Percentiles rank a stretch among this genome's conserved stretches.
Conservation (phyloP, 345 rosid species). For the Hypericum perforatum region DNA sequence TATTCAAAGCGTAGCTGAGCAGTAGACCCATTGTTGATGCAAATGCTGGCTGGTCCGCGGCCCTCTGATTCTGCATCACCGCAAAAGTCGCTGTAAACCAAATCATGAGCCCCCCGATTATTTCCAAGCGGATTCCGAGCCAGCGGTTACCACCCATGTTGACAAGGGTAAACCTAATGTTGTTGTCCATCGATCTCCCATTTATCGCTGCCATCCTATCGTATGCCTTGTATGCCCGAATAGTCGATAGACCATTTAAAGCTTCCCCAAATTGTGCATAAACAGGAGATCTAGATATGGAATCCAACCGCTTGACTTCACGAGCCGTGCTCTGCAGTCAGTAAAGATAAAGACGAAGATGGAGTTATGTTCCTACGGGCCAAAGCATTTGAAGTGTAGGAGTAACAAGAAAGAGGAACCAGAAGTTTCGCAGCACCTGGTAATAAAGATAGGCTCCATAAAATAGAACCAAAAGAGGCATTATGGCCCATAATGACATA, state of each 20-base stretch:
- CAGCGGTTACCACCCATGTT: conserved; percentile 94
- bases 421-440: conserved; percentile 44
- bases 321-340: conserved; percentile 80
- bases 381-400: neutral
- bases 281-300: conserved; percentile 88
- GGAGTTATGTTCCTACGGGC: no score
- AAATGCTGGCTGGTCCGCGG: conserved; percentile 75
- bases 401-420: conserved; percentile 2
- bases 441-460: conserved; percentile 85
- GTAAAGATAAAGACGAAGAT: conserved; percentile 9
- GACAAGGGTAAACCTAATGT: conserved; percentile 76
- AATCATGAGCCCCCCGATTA: conserved; percentile 93
- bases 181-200: conserved; percentile 91
- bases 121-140: conserved; percentile 93
- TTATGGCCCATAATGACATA: conserved; percentile 91
- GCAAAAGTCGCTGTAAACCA: conserved; percentile 99
- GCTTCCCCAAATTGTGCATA: conserved; percentile 99
- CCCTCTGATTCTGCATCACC: conserved; percentile 87
- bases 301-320: conserved; percentile 93
- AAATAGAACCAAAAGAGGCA: conserved; percentile 91
- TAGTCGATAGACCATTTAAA: conserved; percentile 75
- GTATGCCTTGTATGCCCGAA: conserved; percentile 96
- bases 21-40: conserved; percentile 99
- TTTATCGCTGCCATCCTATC: conserved; percentile 90
- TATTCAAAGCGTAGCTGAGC: conserved; percentile 89